A percentile compares a stretch with the other conserved stretches of the same genome.
Conservation (phyloP, 164 flowering plant species). For the Protea cynaroides region DNA sequence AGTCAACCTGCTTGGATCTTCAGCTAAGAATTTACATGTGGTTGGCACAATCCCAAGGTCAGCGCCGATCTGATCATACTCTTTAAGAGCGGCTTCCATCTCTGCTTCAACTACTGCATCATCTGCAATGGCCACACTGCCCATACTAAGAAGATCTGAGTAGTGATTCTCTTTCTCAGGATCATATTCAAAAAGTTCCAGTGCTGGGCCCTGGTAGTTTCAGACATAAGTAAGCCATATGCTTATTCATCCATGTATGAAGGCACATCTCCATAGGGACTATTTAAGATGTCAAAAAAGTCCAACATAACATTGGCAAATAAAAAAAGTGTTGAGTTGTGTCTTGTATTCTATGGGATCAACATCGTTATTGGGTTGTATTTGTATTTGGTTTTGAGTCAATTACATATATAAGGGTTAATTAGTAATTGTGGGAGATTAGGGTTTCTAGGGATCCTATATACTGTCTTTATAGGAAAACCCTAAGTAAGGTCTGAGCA, state of each 20-base stretch:
- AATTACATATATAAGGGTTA: no score
- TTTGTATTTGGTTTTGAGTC: no score
- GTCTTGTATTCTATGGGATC: no score
- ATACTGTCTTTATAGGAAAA: no score
- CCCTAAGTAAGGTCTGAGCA: no score
- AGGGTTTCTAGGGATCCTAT: no score
- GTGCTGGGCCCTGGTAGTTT: constrained; percentile 54
- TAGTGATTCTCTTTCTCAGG: constrained; percentile 66
- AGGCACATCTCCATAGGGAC: neutral
- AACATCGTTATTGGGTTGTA: no score
- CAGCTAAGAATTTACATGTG: constrained; percentile 47
- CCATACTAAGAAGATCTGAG: constrained; percentile 44
- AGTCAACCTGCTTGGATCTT: constrained; percentile 66
- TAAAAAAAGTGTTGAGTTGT: no score
- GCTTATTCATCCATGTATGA: neutral
- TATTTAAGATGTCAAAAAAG: no score
- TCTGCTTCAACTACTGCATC: constrained; percentile 49
- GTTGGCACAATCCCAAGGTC: constrained; percentile 64
- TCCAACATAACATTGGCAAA: no score
- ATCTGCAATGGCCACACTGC: constrained; percentile 32
- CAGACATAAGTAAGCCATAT: neutral
- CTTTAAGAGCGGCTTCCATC: constrained; percentile 67
- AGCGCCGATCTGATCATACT: constrained; percentile 53
- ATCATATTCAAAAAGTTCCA: constrained; percentile 67
- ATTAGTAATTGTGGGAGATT: no score